A percentile compares a stretch with the other conserved stretches of the same genome.
phyloP scores from a whole-genome alignment of 176 grass and related monocot genomes.

The Otatea glauca region DNA sequence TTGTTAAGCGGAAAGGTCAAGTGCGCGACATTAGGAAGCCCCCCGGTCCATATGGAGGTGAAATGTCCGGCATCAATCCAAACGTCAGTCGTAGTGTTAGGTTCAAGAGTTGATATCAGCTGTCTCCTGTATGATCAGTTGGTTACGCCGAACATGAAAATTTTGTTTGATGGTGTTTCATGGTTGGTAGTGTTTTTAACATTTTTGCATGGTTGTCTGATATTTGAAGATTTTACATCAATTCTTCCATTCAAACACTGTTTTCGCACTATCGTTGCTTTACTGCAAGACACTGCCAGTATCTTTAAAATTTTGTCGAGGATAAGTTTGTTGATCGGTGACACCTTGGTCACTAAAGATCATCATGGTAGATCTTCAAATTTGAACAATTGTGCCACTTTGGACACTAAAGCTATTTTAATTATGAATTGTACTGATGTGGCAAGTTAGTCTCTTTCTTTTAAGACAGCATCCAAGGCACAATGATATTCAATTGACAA shows the following conservation, averaged over 20 bases:
- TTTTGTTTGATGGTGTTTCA: conserved; percentile 6
- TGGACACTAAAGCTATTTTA: neutral
- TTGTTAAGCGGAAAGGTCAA: conserved; percentile 62
- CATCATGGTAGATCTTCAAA: neutral
- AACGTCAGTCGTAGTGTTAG: conserved; percentile 76
- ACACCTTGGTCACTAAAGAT: neutral
- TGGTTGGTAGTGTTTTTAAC: neutral
- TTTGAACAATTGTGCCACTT: neutral
- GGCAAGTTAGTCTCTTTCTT: neutral
- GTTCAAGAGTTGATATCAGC: conserved; percentile 53
- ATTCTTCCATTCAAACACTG: neutral
- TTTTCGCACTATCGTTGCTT: neutral
- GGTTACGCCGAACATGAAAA: neutral
- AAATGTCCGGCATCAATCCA: conserved; percentile 80
- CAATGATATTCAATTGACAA: neutral
- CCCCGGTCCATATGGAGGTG: conserved; percentile 74
- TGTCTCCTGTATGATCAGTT: conserved; percentile 1
- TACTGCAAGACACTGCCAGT: neutral
- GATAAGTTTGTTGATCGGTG: neutral
- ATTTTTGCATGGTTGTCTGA: neutral
- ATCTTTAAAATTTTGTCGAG: neutral
- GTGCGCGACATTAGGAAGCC: conserved; percentile 64
- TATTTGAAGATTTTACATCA: neutral
- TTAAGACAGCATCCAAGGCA: neutral
- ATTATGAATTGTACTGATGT: neutral